A percentile compares a stretch with the other conserved stretches of the same genome.
These are phyloP conservation scores for Adansonia madagascariensis DNA, from an alignment of 441 rosid species.

Conservation along the genomic window DNA sequence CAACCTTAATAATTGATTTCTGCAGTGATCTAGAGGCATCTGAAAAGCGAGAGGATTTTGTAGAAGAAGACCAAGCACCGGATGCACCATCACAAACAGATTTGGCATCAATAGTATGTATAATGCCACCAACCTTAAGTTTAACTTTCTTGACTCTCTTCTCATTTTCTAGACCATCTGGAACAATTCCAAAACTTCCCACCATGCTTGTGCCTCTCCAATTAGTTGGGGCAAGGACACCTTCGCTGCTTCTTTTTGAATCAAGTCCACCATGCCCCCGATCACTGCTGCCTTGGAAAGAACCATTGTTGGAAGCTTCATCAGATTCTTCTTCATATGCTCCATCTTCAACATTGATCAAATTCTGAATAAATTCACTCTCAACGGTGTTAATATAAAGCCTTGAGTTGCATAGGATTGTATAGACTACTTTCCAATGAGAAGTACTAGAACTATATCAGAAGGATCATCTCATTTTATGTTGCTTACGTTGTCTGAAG, in stretches of 20 bases:
- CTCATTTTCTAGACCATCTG: conserved; percentile 39
- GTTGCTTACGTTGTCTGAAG: conserved; percentile 59
- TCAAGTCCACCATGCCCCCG: conserved; percentile 52
- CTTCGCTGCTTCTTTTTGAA: conserved; percentile 56
- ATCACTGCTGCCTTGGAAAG: conserved; percentile 64
- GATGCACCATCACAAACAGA: conserved; percentile 34
- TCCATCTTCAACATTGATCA: conserved; percentile 51
- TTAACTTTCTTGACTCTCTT: conserved; percentile 47
- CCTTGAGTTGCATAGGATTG: conserved; percentile 27
- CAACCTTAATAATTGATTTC: conserved; percentile 36
- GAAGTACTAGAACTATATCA: conserved; percentile 23
- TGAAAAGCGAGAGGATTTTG: conserved; percentile 30
- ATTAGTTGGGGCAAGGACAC: conserved; percentile 46
- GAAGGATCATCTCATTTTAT: conserved; percentile 18
- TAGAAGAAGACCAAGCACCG: conserved; percentile 33
- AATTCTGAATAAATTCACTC: conserved; percentile 44
- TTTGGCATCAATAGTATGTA: conserved; percentile 40
- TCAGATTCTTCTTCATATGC: conserved; percentile 70
- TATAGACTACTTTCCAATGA: conserved; percentile 22
- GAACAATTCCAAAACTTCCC: conserved; percentile 29
- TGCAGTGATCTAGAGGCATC: conserved; percentile 27
- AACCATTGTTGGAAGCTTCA: conserved; percentile 67
- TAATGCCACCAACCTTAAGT: conserved; percentile 47
- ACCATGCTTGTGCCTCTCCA: conserved; percentile 33
- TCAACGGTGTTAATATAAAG: conserved; percentile 33